phyloP scores from a whole-genome alignment of 257 asterid genomes.

The Przewalskia tangutica region DNA sequence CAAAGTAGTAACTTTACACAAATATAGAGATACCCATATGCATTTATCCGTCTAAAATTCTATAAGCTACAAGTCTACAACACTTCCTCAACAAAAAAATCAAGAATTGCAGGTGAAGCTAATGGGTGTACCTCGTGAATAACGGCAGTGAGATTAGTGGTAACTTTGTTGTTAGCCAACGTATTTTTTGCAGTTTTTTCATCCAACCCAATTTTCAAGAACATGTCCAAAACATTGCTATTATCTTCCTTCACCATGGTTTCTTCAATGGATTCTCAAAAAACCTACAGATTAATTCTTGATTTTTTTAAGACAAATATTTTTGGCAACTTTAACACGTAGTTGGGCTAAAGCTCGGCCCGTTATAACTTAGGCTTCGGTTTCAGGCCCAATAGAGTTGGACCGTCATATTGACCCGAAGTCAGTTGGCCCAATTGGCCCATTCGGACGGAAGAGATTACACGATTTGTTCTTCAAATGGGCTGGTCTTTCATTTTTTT shows the following conservation, averaged over 20 bases:
- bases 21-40: neutral
- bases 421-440: no score
- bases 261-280: neutral
- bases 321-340: neutral
- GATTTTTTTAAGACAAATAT: no score
- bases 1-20: no score
- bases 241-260: neutral
- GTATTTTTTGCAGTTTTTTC: constrained; percentile 42
- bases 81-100: neutral
- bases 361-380: neutral
- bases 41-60: neutral
- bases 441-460: no score
- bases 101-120: neutral
- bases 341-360: neutral
- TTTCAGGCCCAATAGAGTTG: neutral
- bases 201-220: constrained; percentile 35
- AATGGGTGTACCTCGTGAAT: constrained; percentile 28
- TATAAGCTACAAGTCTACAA: neutral
- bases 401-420: no score
- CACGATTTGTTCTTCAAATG: no score
- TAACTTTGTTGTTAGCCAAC: constrained; percentile 34
- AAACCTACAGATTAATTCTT: constrained; percentile 3
- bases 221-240: constrained; percentile 19
- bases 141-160: constrained; percentile 30
- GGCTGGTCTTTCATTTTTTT: no score